phyloP scores from a whole-genome alignment of 78 protist genomes.

The Planoprotostelium fungivorum region DNA sequence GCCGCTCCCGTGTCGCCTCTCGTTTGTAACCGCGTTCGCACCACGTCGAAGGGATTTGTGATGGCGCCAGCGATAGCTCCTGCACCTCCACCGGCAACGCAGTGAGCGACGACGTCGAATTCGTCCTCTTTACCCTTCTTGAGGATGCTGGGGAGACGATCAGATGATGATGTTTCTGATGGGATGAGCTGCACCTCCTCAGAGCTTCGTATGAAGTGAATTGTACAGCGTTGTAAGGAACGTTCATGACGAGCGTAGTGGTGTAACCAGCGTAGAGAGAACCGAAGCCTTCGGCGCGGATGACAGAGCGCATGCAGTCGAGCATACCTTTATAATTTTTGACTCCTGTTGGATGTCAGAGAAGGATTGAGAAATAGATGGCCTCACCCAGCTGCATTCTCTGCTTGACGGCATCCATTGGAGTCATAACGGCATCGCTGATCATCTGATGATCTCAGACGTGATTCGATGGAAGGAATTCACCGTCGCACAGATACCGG shows the following conservation, averaged over 20 bases:
- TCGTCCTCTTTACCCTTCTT: constrained; percentile 2
- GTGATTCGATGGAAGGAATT: background rate
- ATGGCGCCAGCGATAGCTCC: constrained; percentile 63
- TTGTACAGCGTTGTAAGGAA: constrained; percentile 54
- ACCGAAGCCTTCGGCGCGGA: constrained; percentile 48
- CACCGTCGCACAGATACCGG: constrained; percentile 61
- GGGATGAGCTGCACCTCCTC: background rate
- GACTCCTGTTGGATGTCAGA: constrained; percentile 9
- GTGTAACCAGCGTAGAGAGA: constrained; percentile 57
- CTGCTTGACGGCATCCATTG: constrained; percentile 74
- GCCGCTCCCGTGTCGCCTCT: constrained; percentile 30
- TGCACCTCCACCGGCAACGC: constrained; percentile 66
- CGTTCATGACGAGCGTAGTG: constrained; percentile 63
- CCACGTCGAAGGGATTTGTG: constrained; percentile 75
- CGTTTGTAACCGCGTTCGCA: constrained; percentile 65
- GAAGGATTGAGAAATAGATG: background rate
- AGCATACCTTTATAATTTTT: constrained; percentile 29
- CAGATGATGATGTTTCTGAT: background rate
- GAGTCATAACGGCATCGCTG: constrained; percentile 64
- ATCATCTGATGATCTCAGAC: constrained; percentile 9
- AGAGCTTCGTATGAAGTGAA: constrained; percentile 54
- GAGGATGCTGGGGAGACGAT: constrained; percentile 7
- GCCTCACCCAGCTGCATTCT: constrained; percentile 49
- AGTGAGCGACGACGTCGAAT: constrained; percentile 14
- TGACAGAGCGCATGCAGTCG: constrained; percentile 36